These are phyloP conservation scores for Scheffersomyces amazonensis DNA, from an alignment of 805 yeast species.

Conservation along the genomic window DNA sequence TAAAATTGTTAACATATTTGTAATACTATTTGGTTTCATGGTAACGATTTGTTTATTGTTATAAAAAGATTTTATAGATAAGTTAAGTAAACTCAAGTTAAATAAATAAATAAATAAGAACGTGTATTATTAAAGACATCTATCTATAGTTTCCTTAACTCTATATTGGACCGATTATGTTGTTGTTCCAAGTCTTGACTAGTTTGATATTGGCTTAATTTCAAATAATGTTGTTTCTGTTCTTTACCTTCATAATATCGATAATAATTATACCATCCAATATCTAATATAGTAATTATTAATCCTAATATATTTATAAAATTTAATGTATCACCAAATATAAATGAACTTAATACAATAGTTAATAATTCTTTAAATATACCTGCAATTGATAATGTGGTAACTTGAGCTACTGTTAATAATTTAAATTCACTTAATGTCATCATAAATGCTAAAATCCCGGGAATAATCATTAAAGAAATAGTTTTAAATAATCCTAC, in stretches of 20 bases:
- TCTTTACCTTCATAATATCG: constrained; percentile 33
- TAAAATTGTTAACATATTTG: no score
- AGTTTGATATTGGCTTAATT: not conserved
- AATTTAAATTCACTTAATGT: constrained; percentile 85
- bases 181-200: not conserved
- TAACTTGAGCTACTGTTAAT: constrained; percentile 74
- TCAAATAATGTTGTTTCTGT: not conserved
- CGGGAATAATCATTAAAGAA: constrained; percentile 69
- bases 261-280: constrained; percentile 77
- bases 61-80: no score
- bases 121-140: not conserved
- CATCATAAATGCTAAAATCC: constrained; percentile 83
- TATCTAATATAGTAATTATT: constrained; percentile 70
- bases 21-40: no score
- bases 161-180: not conserved
- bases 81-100: no score
- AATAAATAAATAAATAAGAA: no score
- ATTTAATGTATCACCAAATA: constrained; percentile 74
- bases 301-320: constrained; percentile 72
- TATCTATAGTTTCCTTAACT: no score
- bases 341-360: constrained; percentile 61
- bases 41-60: no score
- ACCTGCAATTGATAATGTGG: constrained; percentile 88
- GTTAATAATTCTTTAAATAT: constrained; percentile 90
- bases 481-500: constrained; percentile 57